phyloP scores from a whole-genome alignment of 352 stramenopile genomes.

The Bremia lactucae region DNA sequence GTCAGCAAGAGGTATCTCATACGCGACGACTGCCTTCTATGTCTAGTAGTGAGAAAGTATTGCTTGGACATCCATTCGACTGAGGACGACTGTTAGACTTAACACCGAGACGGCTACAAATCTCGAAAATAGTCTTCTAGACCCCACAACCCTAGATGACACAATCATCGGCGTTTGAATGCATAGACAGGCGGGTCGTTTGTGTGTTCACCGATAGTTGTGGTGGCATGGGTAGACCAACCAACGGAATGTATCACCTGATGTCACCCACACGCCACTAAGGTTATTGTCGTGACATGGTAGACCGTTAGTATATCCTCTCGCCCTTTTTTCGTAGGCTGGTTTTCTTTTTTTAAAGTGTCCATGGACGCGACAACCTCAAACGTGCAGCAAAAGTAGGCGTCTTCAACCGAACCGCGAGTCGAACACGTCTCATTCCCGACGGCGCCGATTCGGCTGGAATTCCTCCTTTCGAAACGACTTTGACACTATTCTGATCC shows the following conservation, averaged over 20 bases:
- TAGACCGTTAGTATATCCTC: constrained; percentile 1
- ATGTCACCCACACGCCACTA: constrained; percentile 9
- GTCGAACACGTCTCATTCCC: too few relatives aligned
- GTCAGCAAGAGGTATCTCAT: too few relatives aligned
- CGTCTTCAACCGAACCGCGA: too few relatives aligned
- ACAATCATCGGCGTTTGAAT: constrained; percentile 4
- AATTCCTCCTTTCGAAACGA: too few relatives aligned
- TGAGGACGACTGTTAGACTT: neutral
- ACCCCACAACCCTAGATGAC: neutral
- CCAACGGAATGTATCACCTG: constrained; percentile 9
- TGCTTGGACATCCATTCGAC: neutral
- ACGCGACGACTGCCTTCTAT: too few relatives aligned
- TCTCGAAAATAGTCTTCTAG: neutral
- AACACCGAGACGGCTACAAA: constrained; percentile 3
- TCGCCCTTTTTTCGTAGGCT: neutral
- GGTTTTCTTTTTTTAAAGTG: constrained; percentile 17
- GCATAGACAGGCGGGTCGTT: constrained; percentile 10
- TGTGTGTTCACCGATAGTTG: neutral
- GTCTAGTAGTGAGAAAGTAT: constrained; percentile 7
- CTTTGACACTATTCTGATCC: too few relatives aligned
- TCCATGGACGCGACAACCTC: too few relatives aligned
- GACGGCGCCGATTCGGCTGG: too few relatives aligned
- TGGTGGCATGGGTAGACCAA: constrained; percentile 8
- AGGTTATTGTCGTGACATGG: neutral
- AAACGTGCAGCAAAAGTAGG: too few relatives aligned